Base-by-base conservation (phyloP, 352 stramenopile genomes). In the Globisporangium echinulatum region DNA sequence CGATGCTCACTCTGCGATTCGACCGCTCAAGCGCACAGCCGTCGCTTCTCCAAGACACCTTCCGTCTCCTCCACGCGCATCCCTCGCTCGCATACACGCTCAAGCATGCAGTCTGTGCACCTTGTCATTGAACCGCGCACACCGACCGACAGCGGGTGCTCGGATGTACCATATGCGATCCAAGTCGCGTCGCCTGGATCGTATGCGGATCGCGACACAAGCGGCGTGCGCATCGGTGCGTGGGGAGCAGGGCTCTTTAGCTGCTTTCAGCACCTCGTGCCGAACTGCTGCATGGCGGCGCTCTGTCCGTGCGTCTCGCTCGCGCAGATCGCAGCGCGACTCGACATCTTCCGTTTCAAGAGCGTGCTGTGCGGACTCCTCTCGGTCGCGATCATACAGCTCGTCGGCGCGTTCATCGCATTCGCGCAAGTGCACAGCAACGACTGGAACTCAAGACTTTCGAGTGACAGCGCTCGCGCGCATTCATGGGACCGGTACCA, bases 241-340 rank as follows among this genome's bases (percentile, higher is more conserved):
- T 81, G 72, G 70, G 63, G 70, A 0, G 52, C 52, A 5, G 70
- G 56, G 0, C 39, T 79, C 11, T 71, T 52, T 52, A 51, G 43
- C 47, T 81, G 72, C 61, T 75, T 62, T 44, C 64, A 42, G 5
- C 51, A 76, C 58, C 49, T 61, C 44, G 52, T 74, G 19, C 72
- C 72, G 38, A 81, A 78, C 60, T 72, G 63, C 56, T 67, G 47
- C 58, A 77, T 72, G 69, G 57, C 55, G 37, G 61, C 54, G 50
- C 56, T 60, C 51, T 70, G 56, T 19, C 63, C 69, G 37, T 77
- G 66, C 58, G 67, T 73, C n/a, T 73, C 65, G 37, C 58, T 72
- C 33, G 62, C 60, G 38, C 60, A 60, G 47, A 66, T 66, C 54
- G 54, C 60, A 3, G 53, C 60, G 25, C 60, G 48, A 14, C 37